Evolutionary conservation across 2,329 filamentous ascomycete species (phyloP), one percentile per base, ranked within the genome.

Genomic region (Colletotrichum chlorophyti): DNA sequence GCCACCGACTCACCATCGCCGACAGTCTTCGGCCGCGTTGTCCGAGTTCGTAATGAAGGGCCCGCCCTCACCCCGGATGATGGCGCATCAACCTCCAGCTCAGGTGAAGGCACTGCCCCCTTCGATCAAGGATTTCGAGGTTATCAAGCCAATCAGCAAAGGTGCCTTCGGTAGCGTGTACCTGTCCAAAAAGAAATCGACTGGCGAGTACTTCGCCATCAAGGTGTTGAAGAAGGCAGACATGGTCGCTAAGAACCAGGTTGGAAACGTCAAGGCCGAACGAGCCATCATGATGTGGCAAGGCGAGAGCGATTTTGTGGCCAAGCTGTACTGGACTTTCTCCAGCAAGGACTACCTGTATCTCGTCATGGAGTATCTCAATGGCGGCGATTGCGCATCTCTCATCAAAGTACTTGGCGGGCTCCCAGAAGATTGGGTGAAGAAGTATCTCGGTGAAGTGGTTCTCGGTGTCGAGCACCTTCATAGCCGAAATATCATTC

Each of bases 211-310:
- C 73, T 99, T 94, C 72, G 95, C 95, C 9, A 98, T 99, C 78
- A 99, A 99, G 71, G 95, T 98, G 1, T 75, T 99, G 59, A 98
- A 98, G 72, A 99, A 99, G 76, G 93, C 95, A n/a, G 95, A 99
- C 79, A 99, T 99, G 95, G 92, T 99, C 62, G 95, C 95, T 61
- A 99, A 99, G 76, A 99, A 99, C 72, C 95, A 99, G 72, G 93
- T 99, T 66, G 97, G 95, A 65, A 99, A 99, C 69, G 95, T 99
- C 69, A 98, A 99, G 75, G 95, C 96, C 8, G 95, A 99, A 75
- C 86, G 95, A 65, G 96, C 96, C 19, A 99, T 99, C 70, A 98
- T 99, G 95, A 99, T 99, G 95, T 98, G 95, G 91, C 95, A 99
- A 76, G 95, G 95, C 19, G 93, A 98, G 74, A 99, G 96, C 72